phyloP scores from a whole-genome alignment of 495 filamentous ascomycete genomes.

The Apiosordaria backusii region DNA sequence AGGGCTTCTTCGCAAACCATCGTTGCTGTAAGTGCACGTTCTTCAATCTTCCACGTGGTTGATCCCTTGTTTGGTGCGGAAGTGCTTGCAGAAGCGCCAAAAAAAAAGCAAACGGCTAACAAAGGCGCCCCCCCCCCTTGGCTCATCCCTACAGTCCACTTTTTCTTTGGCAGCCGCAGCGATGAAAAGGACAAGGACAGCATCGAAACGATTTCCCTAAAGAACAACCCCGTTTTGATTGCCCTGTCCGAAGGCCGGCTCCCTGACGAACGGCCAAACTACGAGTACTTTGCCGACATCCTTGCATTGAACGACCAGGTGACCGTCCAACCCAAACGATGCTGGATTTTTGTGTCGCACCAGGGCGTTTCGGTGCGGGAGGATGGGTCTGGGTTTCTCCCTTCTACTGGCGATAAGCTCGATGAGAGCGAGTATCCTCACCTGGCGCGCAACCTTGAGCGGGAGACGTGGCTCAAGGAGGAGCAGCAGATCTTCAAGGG shows the following conservation, averaged over 20 bases:
- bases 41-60: not conserved
- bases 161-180: slow-evolving; percentile 38
- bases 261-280: slow-evolving; percentile 48
- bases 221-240: slow-evolving; percentile 50
- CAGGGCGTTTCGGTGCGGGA: slow-evolving; percentile 38
- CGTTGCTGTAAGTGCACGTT: slow-evolving; percentile 29
- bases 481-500: slow-evolving; percentile 34
- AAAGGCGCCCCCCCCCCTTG: slow-evolving; percentile 11
- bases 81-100: slow-evolving; percentile 4
- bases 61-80: slow-evolving; percentile 15
- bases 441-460: slow-evolving; percentile 41
- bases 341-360: slow-evolving; percentile 46
- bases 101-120: slow-evolving; percentile 12
- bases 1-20: slow-evolving; percentile 59
- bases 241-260: slow-evolving; percentile 48
- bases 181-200: slow-evolving; percentile 23
- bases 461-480: slow-evolving; percentile 35
- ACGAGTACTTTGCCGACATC: slow-evolving; percentile 47
- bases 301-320: slow-evolving; percentile 40
- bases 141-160: slow-evolving; percentile 40
- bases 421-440: slow-evolving; percentile 44
- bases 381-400: slow-evolving; percentile 30
- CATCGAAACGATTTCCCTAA: slow-evolving; percentile 47
- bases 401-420: slow-evolving; percentile 34
- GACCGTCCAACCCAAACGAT: slow-evolving; percentile 40